Percentiles rank a stretch among this genome's conserved stretches.
These are phyloP conservation scores for Boletales sp. DNA, from an alignment of 768 basidiomycete genomes.

Conservation along the genomic window DNA sequence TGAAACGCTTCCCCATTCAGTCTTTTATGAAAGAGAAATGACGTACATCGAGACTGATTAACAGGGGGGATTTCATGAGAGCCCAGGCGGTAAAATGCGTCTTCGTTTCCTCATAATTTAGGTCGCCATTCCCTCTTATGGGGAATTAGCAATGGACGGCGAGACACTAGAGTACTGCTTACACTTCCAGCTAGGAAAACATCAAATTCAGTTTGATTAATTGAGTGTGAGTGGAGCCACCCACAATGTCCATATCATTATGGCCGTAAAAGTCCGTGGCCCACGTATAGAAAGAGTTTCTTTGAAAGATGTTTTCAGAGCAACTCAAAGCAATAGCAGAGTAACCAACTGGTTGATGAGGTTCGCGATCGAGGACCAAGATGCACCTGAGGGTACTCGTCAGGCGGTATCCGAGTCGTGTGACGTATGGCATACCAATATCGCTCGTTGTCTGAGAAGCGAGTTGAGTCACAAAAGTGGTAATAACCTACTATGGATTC, in stretches of 20 bases:
- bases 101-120: constrained; percentile 62
- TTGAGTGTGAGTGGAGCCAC: constrained; percentile 10
- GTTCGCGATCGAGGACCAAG: constrained; percentile 47
- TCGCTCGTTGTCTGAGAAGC: constrained; percentile 45
- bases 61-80: constrained; percentile 63
- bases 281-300: constrained; percentile 62
- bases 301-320: constrained; percentile 20
- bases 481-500: not conserved
- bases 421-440: constrained; percentile 33
- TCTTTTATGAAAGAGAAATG: constrained; percentile 6
- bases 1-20: not conserved
- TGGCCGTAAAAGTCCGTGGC: constrained; percentile 66
- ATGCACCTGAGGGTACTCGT: constrained; percentile 30
- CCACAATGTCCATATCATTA: constrained; percentile 67
- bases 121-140: constrained; percentile 56
- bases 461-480: not conserved
- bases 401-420: not conserved
- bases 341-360: constrained; percentile 52
- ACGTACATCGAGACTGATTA: constrained; percentile 58
- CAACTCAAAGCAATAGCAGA: not conserved
- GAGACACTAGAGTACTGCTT: constrained; percentile 11
- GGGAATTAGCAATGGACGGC: not conserved
- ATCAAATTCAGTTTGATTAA: not conserved
- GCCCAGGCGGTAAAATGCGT: constrained; percentile 74
- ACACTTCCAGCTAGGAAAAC: constrained; percentile 51